Percentiles rank a stretch among this genome's conserved stretches.
Evolutionary conservation across 2,329 filamentous ascomycete species (phyloP).

Genomic region (Myriosclerotinia curreyana): DNA sequence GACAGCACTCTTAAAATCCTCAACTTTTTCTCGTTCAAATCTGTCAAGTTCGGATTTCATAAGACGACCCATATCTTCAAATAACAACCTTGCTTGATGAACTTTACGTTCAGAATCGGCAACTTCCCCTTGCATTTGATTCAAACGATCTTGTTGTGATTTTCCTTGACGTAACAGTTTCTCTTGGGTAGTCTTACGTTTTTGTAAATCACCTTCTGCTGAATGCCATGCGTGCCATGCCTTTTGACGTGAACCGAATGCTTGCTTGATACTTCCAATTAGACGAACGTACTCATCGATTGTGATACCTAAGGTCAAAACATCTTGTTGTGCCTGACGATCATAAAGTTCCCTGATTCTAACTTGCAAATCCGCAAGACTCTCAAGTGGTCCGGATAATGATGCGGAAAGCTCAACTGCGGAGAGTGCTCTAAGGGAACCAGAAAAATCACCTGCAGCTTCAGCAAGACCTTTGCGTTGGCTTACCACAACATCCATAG

Average conservation of each 20-base stretch:
- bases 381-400: conserved; percentile 84
- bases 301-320: conserved; percentile 92
- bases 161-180: conserved; percentile 94
- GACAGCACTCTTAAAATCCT: conserved; percentile 97
- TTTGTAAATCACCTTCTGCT: conserved; percentile 85
- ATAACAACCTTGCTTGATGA: conserved; percentile 82
- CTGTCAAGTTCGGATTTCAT: conserved; percentile 89
- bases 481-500: conserved; percentile 86
- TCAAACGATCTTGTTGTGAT: conserved; percentile 91
- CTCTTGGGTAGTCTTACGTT: conserved; percentile 84
- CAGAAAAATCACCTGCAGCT: conserved; percentile 88
- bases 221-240: conserved; percentile 92
- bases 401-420: conserved; percentile 88
- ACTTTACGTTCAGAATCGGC: conserved; percentile 92
- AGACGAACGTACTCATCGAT: conserved; percentile 97
- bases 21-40: conserved; percentile 96
- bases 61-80: conserved; percentile 94
- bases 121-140: conserved; percentile 88
- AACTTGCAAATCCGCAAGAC: conserved; percentile 87
- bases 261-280: conserved; percentile 91
- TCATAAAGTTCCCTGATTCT: conserved; percentile 95
- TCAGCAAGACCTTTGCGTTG: conserved; percentile 94
- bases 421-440: conserved; percentile 86
- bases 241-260: conserved; percentile 90
- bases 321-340: conserved; percentile 93